These are phyloP conservation scores for Pleurostoma richardsiae DNA, from an alignment of 2,329 filamentous ascomycete genomes.

Conservation along the genomic window DNA sequence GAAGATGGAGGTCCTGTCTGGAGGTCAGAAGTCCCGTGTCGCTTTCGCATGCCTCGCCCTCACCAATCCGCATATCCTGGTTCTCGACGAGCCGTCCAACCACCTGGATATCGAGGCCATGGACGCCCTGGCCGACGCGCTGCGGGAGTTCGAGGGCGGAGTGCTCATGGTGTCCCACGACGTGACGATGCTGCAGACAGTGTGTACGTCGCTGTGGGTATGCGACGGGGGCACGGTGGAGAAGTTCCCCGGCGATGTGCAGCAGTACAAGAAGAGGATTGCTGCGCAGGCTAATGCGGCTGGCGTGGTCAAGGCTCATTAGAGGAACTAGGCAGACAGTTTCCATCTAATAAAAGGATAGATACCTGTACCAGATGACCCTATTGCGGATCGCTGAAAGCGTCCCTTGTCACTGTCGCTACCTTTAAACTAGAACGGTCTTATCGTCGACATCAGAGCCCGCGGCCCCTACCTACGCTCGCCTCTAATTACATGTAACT, in stretches of 20 bases:
- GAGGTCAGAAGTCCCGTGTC: constrained; percentile 97
- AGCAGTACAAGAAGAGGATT: constrained; percentile 97
- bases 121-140: constrained; percentile 84
- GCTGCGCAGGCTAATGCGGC: constrained; percentile 80
- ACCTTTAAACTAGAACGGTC: no score
- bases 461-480: no score
- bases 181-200: constrained; percentile 95
- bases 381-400: no score
- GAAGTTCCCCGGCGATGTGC: constrained; percentile 92
- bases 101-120: constrained; percentile 99
- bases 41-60: constrained; percentile 95
- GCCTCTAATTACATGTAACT: no score
- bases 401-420: no score
- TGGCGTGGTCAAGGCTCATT: constrained; percentile 73
- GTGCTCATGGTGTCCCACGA: constrained; percentile 99
- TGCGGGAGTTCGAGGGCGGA: constrained; percentile 85
- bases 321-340: background rate
- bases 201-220: constrained; percentile 93
- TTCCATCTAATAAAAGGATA: no score
- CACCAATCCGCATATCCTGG: constrained; percentile 92
- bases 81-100: constrained; percentile 97
- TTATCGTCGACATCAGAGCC: no score
- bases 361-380: no score
- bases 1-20: constrained; percentile 89
- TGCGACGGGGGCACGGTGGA: constrained; percentile 91